These are phyloP conservation scores for Leucosporidium creatinivorum DNA, from an alignment of 768 basidiomycete genomes.

Conservation along the genomic window DNA sequence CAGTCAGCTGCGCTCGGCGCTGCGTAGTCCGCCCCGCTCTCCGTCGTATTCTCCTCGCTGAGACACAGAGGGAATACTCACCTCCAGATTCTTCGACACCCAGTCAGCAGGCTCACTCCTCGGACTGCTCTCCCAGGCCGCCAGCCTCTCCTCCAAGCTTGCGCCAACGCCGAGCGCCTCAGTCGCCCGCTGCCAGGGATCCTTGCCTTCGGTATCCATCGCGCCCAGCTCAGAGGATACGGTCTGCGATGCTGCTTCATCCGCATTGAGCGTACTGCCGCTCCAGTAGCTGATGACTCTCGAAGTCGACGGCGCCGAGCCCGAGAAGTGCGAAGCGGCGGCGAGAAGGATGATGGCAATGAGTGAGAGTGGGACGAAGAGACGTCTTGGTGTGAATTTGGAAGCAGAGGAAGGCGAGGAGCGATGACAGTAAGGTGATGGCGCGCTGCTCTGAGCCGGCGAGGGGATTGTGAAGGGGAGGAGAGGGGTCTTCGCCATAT, in stretches of 20 bases:
- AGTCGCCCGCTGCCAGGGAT: neutral
- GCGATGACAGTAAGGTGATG: no score
- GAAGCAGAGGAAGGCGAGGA: neutral
- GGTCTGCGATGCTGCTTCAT: neutral
- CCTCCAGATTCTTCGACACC: constrained; percentile 16
- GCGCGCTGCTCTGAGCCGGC: no score
- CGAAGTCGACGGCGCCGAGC: no score
- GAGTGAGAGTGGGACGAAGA: neutral
- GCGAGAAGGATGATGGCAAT: neutral
- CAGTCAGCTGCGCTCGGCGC: neutral
- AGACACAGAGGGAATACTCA: neutral
- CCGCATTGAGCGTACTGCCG: neutral
- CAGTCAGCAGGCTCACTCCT: constrained; percentile 20
- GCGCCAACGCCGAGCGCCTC: neutral
- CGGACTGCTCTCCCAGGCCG: constrained; percentile 14
- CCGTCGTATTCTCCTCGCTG: no score
- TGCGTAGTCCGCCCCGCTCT: no score
- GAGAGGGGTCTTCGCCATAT: no score
- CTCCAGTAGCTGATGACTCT: no score
- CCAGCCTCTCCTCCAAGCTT: neutral
- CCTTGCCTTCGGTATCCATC: neutral
- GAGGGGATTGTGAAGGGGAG: no score
- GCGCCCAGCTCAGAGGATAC: neutral
- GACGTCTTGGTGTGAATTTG: neutral
- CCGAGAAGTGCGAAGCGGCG: neutral